A percentile compares a stretch with the other conserved stretches of the same genome.
Evolutionary conservation across 2,329 filamentous ascomycete species (phyloP).

Genomic region (Sphaerostilbella broomeana): DNA sequence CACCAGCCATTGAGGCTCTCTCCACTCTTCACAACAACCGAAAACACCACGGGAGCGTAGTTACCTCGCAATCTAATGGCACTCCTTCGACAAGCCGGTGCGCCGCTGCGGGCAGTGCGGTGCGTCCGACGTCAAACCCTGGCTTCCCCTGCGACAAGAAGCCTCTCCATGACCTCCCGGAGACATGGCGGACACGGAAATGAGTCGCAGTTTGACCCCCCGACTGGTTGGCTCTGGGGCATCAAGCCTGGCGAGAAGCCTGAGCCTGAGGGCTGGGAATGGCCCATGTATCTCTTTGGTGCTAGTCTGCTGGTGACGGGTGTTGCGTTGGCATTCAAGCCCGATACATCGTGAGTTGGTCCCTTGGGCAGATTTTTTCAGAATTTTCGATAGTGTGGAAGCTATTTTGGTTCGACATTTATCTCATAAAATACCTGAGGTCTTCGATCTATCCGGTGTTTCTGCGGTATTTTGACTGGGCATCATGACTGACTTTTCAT

Average conservation of each 20-base stretch:
- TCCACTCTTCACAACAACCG: conserved; percentile 18
- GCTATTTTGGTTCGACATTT: not conserved
- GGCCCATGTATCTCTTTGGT: conserved; percentile 76
- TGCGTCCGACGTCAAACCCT: conserved; percentile 31
- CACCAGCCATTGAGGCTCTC: conserved; percentile 25
- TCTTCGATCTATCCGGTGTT: not conserved
- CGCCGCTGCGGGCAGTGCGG: conserved; percentile 32
- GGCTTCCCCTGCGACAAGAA: conserved; percentile 26
- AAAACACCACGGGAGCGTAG: conserved; percentile 9
- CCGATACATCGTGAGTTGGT: conserved; percentile 86
- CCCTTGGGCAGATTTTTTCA: not conserved
- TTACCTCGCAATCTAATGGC: conserved; percentile 25
- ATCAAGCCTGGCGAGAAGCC: conserved; percentile 93
- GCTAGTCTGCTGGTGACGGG: conserved; percentile 66
- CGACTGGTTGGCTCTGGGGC: conserved; percentile 86
- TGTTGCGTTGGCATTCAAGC: conserved; percentile 90
- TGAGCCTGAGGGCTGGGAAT: conserved; percentile 95
- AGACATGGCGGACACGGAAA: conserved; percentile 38
- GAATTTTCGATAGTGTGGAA: no score
- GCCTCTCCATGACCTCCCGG: conserved; percentile 40
- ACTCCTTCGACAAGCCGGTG: conserved; percentile 30
- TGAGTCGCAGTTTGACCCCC: conserved; percentile 80
- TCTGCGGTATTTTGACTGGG: conserved; percentile 21
- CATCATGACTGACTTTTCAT: conserved; percentile 22
- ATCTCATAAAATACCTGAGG: no score